A percentile compares a stretch with the other conserved stretches of the same genome.
Conservation (phyloP, 305 asterid genomes). For the Fraxinus xanthoxyloides region DNA sequence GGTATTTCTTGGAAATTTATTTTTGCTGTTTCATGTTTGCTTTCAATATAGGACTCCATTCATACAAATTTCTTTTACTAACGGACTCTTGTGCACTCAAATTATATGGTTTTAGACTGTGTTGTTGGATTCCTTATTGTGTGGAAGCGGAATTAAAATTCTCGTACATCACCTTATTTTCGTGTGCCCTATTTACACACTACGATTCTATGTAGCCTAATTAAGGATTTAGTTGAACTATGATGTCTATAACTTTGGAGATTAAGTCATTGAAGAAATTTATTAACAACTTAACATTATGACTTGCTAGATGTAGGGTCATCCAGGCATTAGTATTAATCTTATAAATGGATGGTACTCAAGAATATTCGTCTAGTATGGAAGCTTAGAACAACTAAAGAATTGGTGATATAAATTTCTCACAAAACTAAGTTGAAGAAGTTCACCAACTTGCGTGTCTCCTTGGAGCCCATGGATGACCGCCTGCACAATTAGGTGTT, state of each 20-base stretch:
- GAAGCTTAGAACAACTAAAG: neutral
- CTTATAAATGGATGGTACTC: neutral
- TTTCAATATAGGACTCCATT: neutral
- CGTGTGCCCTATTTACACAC: neutral
- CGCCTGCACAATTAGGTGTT: too few relatives aligned
- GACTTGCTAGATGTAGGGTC: neutral
- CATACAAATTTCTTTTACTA: neutral
- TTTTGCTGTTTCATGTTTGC: neutral
- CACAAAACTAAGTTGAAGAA: neutral
- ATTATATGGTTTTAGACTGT: neutral
- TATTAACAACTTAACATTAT: neutral
- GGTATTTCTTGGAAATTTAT: constrained; percentile 31
- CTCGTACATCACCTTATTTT: neutral
- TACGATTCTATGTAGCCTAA: neutral
- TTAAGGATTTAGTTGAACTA: neutral
- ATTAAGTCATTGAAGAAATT: neutral
- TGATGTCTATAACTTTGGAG: neutral
- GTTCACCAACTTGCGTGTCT: neutral
- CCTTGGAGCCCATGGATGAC: too few relatives aligned
- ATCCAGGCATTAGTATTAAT: neutral
- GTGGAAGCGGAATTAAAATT: neutral
- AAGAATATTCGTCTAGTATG: neutral
- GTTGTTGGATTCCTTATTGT: neutral
- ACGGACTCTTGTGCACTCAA: neutral
- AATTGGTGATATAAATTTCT: neutral